Evolutionary conservation across 352 stramenopile genomes (phyloP), one percentile per base, ranked within the genome.

Genomic region (Phytophthora macrochlamydospora): DNA sequence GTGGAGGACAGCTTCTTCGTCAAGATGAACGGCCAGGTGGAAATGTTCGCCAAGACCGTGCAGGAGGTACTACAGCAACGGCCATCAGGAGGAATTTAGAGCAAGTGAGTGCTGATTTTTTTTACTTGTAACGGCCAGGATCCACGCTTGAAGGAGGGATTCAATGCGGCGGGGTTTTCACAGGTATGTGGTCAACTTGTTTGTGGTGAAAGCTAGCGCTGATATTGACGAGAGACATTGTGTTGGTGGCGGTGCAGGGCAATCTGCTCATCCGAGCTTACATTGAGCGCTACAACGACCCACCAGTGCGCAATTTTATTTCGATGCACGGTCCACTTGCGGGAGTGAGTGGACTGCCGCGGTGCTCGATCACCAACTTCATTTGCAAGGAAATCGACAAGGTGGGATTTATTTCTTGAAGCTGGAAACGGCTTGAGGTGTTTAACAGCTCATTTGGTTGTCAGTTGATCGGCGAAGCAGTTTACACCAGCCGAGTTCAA

Each of bases 221-320:
- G 49, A 18, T 46, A 14, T 42, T 6, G 13, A 58, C 30, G 2
- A 51, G n/a, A 31, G 35, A 13, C 1, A 24, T 30, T 56, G 14
- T 31, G 57, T 48, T 55, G 3, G 9, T 5, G 49, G 54, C 55
- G 9, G 9, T 51, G 14, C 42, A 79, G 84, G 95, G 95, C 3
- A 98, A 98, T 49, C 86, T 97, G 49, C 69, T 98, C 14, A 96
- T 98, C 63, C 85, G 94, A n/a, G 94, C 87, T 5, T 99, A 99
- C 70, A 95, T 98, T 52, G 73, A 97, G 50, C 85, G 85, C 9
- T 97, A 97, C 78, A 98, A 99, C 64, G 67, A 95, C 61, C 95
- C 95, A 32, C 87, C 92, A 7, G 92, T 98, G 11, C 54, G 86
- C 55, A 97, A 85, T 50, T 98, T 98, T 60, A 68, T 98, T 28